A percentile compares a stretch with the other conserved stretches of the same genome.
Evolutionary conservation across 2,329 filamentous ascomycete genomes (phyloP).

Genomic region (Neofusicoccum umdonicola): DNA sequence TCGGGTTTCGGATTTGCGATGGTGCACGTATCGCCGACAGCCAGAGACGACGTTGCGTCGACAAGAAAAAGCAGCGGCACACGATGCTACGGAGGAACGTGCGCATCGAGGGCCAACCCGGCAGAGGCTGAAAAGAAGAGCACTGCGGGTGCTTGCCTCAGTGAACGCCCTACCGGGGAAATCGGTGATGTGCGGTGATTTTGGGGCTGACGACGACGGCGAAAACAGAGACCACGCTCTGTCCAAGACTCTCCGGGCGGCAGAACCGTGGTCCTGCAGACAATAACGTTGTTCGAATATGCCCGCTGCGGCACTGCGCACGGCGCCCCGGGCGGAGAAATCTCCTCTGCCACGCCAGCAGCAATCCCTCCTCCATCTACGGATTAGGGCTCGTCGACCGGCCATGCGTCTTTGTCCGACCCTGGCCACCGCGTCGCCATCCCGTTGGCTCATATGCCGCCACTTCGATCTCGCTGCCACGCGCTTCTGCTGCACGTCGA

Average conservation of each 20-base stretch:
- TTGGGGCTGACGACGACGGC: background rate
- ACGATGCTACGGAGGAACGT: background rate
- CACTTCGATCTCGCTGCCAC: background rate
- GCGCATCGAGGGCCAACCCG: background rate
- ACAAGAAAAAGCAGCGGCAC: background rate
- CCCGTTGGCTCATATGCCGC: background rate
- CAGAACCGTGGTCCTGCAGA: no score
- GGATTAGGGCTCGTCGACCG: background rate
- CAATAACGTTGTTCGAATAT: no score
- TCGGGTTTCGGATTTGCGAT: background rate
- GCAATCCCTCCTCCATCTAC: background rate
- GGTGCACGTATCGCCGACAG: background rate
- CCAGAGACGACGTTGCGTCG: background rate
- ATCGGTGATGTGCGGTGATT: background rate
- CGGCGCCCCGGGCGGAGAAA: background rate
- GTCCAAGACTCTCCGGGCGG: no score
- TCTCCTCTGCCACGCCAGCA: background rate
- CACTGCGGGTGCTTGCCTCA: background rate
- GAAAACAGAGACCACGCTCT: background rate
- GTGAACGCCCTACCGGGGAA: background rate
- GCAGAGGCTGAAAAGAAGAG: background rate
- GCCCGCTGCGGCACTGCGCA: no score
- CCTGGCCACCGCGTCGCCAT: background rate
- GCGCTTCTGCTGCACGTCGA: background rate
- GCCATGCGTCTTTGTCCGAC: background rate